phyloP scores from a whole-genome alignment of 257 asterid species.

The Salvia splendens region DNA sequence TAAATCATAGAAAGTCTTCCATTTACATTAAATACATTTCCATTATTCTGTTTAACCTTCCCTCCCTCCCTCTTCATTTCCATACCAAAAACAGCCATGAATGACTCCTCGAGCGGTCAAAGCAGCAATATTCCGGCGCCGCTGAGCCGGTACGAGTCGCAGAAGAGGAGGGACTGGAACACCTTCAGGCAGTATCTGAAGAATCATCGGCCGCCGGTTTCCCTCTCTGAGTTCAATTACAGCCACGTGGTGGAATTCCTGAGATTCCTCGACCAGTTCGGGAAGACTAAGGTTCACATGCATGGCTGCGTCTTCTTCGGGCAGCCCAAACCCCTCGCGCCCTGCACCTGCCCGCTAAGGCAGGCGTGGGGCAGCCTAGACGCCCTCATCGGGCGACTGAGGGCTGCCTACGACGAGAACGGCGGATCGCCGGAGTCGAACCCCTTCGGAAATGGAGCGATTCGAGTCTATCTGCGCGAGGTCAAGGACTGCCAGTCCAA shows the following conservation, averaged over 20 bases:
- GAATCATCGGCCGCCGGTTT: constrained; percentile 72
- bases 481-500: constrained; percentile 88
- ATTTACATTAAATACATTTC: neutral
- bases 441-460: constrained; percentile 80
- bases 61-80: constrained; percentile 27
- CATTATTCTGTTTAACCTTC: constrained; percentile 35
- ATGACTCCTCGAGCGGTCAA: constrained; percentile 13
- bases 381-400: constrained; percentile 80
- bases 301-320: constrained; percentile 82
- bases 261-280: constrained; percentile 79
- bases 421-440: constrained; percentile 78
- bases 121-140: constrained; percentile 31
- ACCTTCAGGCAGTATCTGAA: constrained; percentile 86
- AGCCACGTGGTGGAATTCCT: constrained; percentile 88
- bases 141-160: constrained; percentile 81
- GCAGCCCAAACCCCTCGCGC: constrained; percentile 92
- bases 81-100: constrained; percentile 47
- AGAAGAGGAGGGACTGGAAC: constrained; percentile 89
- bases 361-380: constrained; percentile 99
- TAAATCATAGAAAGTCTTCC: constrained; percentile 47
- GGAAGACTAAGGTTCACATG: constrained; percentile 85
- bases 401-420: constrained; percentile 94
- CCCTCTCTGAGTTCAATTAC: constrained; percentile 66
- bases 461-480: constrained; percentile 72
- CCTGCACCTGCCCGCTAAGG: constrained; percentile 85